Conservation (phyloP, 2,329 filamentous ascomycete species). For the Trichoderma cornu-damae region DNA sequence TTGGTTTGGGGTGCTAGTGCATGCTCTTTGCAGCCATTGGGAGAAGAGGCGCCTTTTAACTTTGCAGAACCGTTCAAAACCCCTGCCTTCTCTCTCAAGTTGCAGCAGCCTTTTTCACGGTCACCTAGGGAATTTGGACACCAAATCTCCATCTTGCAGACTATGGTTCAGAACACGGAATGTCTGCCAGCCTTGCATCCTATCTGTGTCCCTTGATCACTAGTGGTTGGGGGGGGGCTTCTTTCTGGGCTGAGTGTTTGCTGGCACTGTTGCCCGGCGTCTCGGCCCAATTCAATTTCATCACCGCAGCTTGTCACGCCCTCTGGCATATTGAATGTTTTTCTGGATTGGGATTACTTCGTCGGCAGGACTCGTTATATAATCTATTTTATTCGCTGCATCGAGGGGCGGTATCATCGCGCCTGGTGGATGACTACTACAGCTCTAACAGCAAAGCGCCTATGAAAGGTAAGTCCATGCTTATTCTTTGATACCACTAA, state of each 20-base stretch:
- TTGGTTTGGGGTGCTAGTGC: slow-evolving; percentile 8
- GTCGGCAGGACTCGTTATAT: neutral
- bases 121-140: slow-evolving; percentile 3
- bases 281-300: slow-evolving; percentile 3
- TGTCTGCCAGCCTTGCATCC: slow-evolving; percentile 1
- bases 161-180: neutral
- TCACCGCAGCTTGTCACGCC: neutral
- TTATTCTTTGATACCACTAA: neutral
- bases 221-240: too few species aligned
- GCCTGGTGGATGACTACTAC: neutral
- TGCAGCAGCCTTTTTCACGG: slow-evolving; percentile 5
- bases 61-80: neutral
- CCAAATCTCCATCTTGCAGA: slow-evolving; percentile 5
- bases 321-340: neutral
- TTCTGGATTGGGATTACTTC: slow-evolving; percentile 3
- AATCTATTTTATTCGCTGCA: neutral
- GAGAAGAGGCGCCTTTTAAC: slow-evolving; percentile 1
- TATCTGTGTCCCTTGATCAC: slow-evolving; percentile 5
- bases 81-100: slow-evolving; percentile 10
- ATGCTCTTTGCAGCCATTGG: slow-evolving; percentile 1
- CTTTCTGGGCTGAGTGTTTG: neutral
- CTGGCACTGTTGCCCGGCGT: neutral
- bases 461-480: neutral
- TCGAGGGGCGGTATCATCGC: slow-evolving; percentile 2
- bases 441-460: slow-evolving; percentile 3